Evolutionary conservation across 176 grass and related monocot species (phyloP).

Genomic region (Avena sativa): DNA sequence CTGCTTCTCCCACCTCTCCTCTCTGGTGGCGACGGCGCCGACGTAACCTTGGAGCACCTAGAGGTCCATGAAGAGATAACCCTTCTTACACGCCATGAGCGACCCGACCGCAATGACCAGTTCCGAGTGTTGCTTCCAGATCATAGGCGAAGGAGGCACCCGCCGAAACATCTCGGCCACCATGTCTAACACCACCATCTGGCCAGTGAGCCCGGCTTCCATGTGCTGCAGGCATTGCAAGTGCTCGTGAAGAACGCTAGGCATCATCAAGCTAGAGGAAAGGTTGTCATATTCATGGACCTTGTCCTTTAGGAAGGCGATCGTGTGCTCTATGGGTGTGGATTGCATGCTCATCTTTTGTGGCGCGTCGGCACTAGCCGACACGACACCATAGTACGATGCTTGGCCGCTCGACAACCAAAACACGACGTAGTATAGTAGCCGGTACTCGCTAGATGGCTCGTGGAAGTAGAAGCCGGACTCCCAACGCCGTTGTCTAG

Average conservation of each 20-base stretch:
- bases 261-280: background rate
- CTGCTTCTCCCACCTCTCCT: background rate
- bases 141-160: background rate
- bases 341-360: background rate
- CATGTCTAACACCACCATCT: conserved; percentile 8
- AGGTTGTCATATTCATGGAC: too few relatives aligned
- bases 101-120: background rate
- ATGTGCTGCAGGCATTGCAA: conserved; percentile 12
- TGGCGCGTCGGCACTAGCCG: background rate
- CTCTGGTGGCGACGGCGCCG: background rate
- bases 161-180: background rate
- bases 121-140: too few relatives aligned
- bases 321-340: background rate
- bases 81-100: background rate
- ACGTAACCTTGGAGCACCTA: background rate
- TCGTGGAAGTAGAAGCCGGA: conserved; percentile 16
- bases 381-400: background rate
- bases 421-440: background rate
- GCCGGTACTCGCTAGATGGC: background rate
- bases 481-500: background rate
- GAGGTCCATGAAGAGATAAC: background rate
- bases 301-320: too few relatives aligned
- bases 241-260: background rate
- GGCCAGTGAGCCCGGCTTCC: background rate
- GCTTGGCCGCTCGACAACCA: background rate